Base-by-base conservation (phyloP, 345 rosid genomes). In the Salix caprea region DNA sequence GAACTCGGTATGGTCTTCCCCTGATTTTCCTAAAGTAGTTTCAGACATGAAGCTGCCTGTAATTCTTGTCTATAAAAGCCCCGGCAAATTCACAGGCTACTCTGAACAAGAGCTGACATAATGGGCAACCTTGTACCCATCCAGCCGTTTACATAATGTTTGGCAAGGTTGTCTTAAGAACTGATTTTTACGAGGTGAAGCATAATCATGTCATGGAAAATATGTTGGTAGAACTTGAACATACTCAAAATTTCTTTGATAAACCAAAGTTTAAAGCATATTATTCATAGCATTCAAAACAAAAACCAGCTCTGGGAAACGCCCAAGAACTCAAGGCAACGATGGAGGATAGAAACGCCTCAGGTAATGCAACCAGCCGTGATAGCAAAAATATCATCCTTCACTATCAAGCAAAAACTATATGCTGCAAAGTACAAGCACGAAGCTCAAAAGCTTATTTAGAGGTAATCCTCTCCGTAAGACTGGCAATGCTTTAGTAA, bases 401-500 rank as follows among this genome's bases (percentile, higher is more conserved):
- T 32, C 32, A 13, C 5, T 13, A 4, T 1, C 37, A 32, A 67
- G 46, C 70, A 34, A 37, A 67, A 67, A 71, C 44, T 30, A 58
- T 56, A 54, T 19, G 30, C 14, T 54, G n/a, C 19, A 5, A 4
- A 42, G 7, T 23, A 56, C 66, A 72, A 14, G 34, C 7, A 12
- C 68, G 1, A 46, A 10, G 60, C 24, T 18, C 60, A 19, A 16
- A 13, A 56, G 26, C 61, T 72, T 72, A 36, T 56, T 56, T 34
- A 64, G 21, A 42, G 18, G 39, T 56, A 5, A 26, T 48, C 24
- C 61, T 2, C 21, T 1, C 19, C 2, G 28, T 16, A 18, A 8
- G 30, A 15, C 13, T 16, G n/a, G 39, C 5, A 28, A 36, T 37
- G 68, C 76, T 66, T 69, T 82, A 88, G 71, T 86, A 88, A 2